Evolutionary conservation across 1,284 basidiomycete genomes (phyloP).

Genomic region (Limonomyces culmigenus): DNA sequence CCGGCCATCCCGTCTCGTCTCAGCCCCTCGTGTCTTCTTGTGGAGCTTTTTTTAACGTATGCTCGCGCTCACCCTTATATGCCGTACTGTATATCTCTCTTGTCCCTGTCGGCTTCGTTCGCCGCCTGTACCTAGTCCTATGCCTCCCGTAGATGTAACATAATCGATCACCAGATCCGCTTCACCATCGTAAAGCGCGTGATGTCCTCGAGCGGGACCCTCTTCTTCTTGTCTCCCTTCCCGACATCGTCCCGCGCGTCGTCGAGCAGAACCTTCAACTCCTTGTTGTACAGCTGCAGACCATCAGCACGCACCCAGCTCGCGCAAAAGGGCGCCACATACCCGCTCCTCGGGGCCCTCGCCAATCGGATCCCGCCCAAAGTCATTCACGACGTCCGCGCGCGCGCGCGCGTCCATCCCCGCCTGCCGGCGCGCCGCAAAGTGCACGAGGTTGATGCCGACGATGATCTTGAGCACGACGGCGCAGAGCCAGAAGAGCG

Average conservation of each 20-base stretch:
- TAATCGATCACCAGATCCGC: conserved; percentile 55
- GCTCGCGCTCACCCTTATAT: too few species aligned
- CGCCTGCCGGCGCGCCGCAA: conserved; percentile 56
- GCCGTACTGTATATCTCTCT: too few species aligned
- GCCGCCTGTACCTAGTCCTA: too few species aligned
- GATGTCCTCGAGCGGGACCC: conserved; percentile 66
- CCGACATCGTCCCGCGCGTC: conserved; percentile 51
- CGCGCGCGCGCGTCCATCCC: conserved; percentile 63
- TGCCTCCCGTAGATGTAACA: too few species aligned
- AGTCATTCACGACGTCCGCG: conserved; percentile 67
- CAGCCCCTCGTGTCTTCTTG: too few species aligned
- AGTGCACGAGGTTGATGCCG: conserved; percentile 74
- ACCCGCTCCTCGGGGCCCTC: conserved; percentile 77
- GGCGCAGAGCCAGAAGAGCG: conserved; percentile 74
- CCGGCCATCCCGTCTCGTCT: too few species aligned
- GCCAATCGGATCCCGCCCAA: conserved; percentile 73
- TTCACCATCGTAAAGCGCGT: conserved; percentile 92
- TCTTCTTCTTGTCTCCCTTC: conserved; percentile 33
- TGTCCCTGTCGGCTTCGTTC: too few species aligned
- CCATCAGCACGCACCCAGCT: background rate
- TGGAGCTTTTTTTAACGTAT: too few species aligned
- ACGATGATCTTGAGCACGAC: conserved; percentile 79
- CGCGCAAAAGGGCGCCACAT: conserved; percentile 13
- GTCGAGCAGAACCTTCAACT: conserved; percentile 58
- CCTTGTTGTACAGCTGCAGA: conserved; percentile 58